phyloP scores from a whole-genome alignment of 139 green algal genomes.

The Chlamydomonas sp. region DNA sequence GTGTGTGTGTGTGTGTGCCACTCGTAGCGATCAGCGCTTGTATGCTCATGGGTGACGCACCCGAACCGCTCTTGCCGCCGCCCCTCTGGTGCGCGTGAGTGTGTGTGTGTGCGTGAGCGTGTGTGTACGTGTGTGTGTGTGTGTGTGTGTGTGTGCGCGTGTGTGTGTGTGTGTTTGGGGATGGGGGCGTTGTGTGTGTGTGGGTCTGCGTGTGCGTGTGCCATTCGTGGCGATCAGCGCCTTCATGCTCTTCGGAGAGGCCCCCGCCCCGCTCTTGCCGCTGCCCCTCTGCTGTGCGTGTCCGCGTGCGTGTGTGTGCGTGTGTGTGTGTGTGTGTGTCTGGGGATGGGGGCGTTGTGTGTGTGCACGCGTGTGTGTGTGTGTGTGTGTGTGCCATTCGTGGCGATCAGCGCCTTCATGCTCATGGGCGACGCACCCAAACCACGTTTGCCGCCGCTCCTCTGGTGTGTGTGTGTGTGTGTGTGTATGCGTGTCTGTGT shows the following conservation, averaged over 20 bases:
- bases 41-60: neutral
- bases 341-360: neutral
- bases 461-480: too few relatives aligned
- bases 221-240: neutral
- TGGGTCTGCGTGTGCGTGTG: neutral
- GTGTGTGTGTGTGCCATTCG: constrained; percentile 5
- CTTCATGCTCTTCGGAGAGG: neutral
- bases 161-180: constrained; percentile 1
- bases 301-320: neutral
- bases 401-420: too few relatives aligned
- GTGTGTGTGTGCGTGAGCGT: constrained; percentile 8
- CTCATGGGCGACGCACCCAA: too few relatives aligned
- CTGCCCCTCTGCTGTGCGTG: neutral
- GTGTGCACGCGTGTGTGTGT: neutral
- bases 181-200: neutral
- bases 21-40: too few relatives aligned
- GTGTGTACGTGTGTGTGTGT: constrained; percentile 10
- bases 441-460: too few relatives aligned
- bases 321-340: neutral
- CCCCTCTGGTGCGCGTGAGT: neutral
- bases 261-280: neutral
- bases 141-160: constrained; percentile 7
- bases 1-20: constrained; percentile 10
- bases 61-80: neutral
- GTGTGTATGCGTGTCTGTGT: too few relatives aligned